A percentile compares a stretch with the other conserved stretches of the same genome.
phyloP scores from a whole-genome alignment of 2,329 filamentous ascomycete genomes.

The Furcasterigmium sp. region DNA sequence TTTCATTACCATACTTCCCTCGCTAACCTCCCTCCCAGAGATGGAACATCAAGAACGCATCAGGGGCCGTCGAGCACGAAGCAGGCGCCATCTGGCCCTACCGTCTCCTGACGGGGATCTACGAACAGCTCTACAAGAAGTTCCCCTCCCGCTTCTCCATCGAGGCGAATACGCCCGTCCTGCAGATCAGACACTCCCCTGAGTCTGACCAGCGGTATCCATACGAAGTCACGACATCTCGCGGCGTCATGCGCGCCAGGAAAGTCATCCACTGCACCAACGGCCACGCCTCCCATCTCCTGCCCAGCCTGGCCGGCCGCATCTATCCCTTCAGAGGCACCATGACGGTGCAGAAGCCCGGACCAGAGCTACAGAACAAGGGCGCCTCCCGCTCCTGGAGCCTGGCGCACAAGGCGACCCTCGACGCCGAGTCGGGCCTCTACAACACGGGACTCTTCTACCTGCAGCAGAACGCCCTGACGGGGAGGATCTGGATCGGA shows the following conservation, averaged over 20 bases:
- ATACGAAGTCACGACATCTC: slow-evolving; percentile 24
- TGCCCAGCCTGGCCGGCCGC: slow-evolving; percentile 29
- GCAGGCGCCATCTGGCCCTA: slow-evolving; percentile 35
- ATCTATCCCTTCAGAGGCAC: slow-evolving; percentile 32
- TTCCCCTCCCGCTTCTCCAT: slow-evolving; percentile 19
- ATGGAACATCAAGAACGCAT: slow-evolving; percentile 16
- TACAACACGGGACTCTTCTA: slow-evolving; percentile 9
- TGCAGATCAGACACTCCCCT: slow-evolving; percentile 7
- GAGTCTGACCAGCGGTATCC: slow-evolving; percentile 8
- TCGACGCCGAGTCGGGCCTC: neutral
- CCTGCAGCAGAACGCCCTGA: slow-evolving; percentile 5
- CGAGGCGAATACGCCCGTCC: slow-evolving; percentile 22
- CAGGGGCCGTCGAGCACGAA: slow-evolving; percentile 5
- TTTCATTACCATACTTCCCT: neutral
- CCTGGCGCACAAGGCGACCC: neutral
- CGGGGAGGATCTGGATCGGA: slow-evolving; percentile 6
- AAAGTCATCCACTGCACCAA: slow-evolving; percentile 38
- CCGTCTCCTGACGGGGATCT: slow-evolving; percentile 27
- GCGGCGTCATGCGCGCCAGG: slow-evolving; percentile 25
- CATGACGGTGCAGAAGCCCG: slow-evolving; percentile 35
- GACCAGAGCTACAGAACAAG: slow-evolving; percentile 4
- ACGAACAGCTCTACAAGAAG: slow-evolving; percentile 20
- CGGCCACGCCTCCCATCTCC: slow-evolving; percentile 31
- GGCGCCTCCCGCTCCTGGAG: slow-evolving; percentile 12
- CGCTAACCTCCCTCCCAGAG: slow-evolving; percentile 1